Conservation (phyloP, 768 basidiomycete genomes). For the Clitopilus passeckerianus region DNA sequence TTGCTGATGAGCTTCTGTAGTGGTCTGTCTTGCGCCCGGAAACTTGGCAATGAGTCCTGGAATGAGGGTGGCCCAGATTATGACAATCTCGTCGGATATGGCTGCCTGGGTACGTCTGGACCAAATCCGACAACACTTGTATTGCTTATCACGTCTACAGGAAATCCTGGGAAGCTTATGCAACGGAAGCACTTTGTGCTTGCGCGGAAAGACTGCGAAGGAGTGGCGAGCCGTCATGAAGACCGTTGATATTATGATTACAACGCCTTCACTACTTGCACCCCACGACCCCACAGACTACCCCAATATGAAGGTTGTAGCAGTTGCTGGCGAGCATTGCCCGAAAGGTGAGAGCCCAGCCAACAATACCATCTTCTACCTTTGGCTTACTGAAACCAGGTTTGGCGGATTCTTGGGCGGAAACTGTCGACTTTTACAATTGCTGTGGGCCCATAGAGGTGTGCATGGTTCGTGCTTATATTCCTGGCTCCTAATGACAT, state of each 20-base stretch:
- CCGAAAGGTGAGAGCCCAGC: constrained; percentile 31
- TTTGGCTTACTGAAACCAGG: constrained; percentile 10
- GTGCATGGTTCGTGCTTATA: background rate
- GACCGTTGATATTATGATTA: constrained; percentile 46
- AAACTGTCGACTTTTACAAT: constrained; percentile 36
- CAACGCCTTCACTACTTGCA: constrained; percentile 45
- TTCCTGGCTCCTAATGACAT: background rate
- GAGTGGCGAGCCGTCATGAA: constrained; percentile 45
- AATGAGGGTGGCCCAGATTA: constrained; percentile 48
- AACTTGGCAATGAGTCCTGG: constrained; percentile 55
- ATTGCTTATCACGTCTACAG: no score
- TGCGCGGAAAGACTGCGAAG: constrained; percentile 43
- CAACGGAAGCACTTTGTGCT: constrained; percentile 47
- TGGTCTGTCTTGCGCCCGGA: constrained; percentile 39
- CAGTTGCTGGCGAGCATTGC: constrained; percentile 49
- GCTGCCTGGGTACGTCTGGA: constrained; percentile 19
- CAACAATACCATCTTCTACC: background rate
- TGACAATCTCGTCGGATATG: constrained; percentile 64
- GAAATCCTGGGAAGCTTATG: constrained; percentile 46
- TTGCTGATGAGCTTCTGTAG: constrained; percentile 9
- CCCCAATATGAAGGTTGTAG: constrained; percentile 47
- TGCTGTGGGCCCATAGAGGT: constrained; percentile 52
- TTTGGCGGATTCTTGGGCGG: constrained; percentile 36
- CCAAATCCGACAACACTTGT: no score
- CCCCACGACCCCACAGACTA: constrained; percentile 44